Evolutionary conservation across 2,329 filamentous ascomycete species (phyloP).

Genomic region (Monilinia aucupariae): DNA sequence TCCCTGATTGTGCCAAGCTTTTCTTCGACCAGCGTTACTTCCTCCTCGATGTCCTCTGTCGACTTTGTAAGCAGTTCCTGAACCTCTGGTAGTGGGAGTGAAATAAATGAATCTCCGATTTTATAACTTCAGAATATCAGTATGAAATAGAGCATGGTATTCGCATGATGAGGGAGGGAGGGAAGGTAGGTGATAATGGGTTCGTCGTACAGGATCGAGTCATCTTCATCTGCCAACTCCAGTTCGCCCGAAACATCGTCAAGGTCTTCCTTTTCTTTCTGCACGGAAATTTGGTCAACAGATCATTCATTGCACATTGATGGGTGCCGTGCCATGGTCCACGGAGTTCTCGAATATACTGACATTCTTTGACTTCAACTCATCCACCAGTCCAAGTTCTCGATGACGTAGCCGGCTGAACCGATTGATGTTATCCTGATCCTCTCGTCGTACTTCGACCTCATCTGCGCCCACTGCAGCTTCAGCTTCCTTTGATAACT

Average conservation of each 20-base stretch:
- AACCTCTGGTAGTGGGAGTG: slow-evolving; percentile 75
- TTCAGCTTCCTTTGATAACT: slow-evolving; percentile 91
- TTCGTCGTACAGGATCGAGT: slow-evolving; percentile 70
- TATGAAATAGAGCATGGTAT: background rate
- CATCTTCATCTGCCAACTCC: slow-evolving; percentile 92
- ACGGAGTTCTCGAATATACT: slow-evolving; percentile 31
- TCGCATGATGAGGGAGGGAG: background rate
- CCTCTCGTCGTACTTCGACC: slow-evolving; percentile 88
- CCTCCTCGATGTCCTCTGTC: slow-evolving; percentile 67
- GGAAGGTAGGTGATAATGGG: background rate
- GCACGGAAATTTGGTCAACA: slow-evolving; percentile 17
- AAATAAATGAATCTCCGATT: slow-evolving; percentile 93
- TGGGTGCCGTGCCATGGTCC: background rate
- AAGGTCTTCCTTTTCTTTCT: slow-evolving; percentile 99
- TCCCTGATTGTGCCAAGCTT: slow-evolving; percentile 69
- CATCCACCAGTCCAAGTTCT: slow-evolving; percentile 71
- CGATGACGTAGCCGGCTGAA: slow-evolving; percentile 93
- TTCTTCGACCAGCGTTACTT: slow-evolving; percentile 71
- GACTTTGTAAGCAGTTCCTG: slow-evolving; percentile 75
- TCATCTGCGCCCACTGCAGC: slow-evolving; percentile 67
- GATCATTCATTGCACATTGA: slow-evolving; percentile 18
- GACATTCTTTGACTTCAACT: slow-evolving; percentile 74
- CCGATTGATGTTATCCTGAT: slow-evolving; percentile 98
- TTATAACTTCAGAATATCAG: slow-evolving; percentile 65
- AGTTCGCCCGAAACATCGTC: slow-evolving; percentile 88